Conservation (phyloP, 768 basidiomycete genomes). For the Tulasnella sp. region DNA sequence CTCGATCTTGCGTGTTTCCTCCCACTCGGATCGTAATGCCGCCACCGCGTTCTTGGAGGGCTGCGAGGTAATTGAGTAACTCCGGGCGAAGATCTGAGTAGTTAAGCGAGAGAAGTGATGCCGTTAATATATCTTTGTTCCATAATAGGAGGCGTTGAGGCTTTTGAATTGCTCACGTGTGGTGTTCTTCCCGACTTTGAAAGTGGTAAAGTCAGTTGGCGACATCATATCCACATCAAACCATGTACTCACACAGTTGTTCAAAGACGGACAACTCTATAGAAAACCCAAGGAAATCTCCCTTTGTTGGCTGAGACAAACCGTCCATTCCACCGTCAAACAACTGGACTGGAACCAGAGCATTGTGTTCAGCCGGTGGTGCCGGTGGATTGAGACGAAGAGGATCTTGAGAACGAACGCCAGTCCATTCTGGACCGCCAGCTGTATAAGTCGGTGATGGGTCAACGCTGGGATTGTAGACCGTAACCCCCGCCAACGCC, state of each 20-base stretch:
- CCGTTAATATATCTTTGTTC: too few relatives aligned
- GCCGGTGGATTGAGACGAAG: neutral
- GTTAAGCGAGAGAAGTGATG: too few relatives aligned
- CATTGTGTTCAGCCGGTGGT: constrained; percentile 5
- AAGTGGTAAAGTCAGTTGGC: neutral
- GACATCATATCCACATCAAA: too few relatives aligned
- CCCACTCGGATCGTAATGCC: constrained; percentile 35
- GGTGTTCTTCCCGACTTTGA: too few relatives aligned
- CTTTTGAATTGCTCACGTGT: too few relatives aligned
- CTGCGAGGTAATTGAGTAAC: constrained; percentile 37
- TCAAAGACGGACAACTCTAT: constrained; percentile 52
- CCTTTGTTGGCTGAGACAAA: constrained; percentile 25
- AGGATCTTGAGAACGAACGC: constrained; percentile 1
- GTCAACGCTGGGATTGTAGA: too few relatives aligned
- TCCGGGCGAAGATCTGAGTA: constrained; percentile 25
- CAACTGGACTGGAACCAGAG: neutral
- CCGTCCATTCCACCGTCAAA: constrained; percentile 11
- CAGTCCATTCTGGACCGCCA: neutral
- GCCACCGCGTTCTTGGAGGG: constrained; percentile 32
- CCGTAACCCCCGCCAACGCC: neutral
- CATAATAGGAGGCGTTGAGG: too few relatives aligned
- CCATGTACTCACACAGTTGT: constrained; percentile 34
- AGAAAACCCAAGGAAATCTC: constrained; percentile 45
- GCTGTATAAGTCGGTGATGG: neutral
- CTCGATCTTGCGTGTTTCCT: constrained; percentile 40